Conservation (phyloP, 2,329 filamentous ascomycete species). For the Magnaporthiopsis poae region DNA sequence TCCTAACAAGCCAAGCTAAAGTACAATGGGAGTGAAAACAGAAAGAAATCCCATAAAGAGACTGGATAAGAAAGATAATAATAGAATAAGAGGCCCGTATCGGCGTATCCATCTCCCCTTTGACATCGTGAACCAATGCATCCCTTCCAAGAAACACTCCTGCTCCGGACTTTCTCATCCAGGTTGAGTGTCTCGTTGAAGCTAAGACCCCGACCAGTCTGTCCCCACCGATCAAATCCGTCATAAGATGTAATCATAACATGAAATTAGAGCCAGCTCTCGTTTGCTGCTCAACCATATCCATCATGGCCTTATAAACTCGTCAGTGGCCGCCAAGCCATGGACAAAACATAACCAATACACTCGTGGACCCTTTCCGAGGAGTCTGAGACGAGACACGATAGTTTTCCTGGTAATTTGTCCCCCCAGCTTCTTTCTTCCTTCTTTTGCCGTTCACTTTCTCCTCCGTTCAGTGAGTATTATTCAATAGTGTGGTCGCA, state of each 20-base stretch:
- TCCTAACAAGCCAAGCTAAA: no score
- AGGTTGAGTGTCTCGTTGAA: background rate
- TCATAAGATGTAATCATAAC: background rate
- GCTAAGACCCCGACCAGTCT: background rate
- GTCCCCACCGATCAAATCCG: background rate
- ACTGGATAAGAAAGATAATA: background rate
- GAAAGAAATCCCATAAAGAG: background rate
- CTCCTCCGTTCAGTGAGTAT: background rate
- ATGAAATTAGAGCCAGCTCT: background rate
- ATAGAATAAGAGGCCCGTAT: background rate
- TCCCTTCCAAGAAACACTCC: background rate
- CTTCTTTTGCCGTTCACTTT: background rate
- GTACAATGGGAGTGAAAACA: background rate
- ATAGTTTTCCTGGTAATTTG: background rate
- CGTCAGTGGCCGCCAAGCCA: background rate
- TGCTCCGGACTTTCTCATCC: background rate
- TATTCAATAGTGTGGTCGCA: background rate
- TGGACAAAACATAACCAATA: background rate
- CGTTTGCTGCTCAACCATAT: background rate
- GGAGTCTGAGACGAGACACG: no score
- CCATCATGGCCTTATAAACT: background rate
- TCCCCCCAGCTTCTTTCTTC: background rate
- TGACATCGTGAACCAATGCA: background rate
- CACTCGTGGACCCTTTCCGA: no score
- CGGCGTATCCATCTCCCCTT: background rate